A percentile compares a stretch with the other conserved stretches of the same genome.
Conservation (phyloP, 2,329 filamentous ascomycete genomes). For the Xylariaceae sp. region DNA sequence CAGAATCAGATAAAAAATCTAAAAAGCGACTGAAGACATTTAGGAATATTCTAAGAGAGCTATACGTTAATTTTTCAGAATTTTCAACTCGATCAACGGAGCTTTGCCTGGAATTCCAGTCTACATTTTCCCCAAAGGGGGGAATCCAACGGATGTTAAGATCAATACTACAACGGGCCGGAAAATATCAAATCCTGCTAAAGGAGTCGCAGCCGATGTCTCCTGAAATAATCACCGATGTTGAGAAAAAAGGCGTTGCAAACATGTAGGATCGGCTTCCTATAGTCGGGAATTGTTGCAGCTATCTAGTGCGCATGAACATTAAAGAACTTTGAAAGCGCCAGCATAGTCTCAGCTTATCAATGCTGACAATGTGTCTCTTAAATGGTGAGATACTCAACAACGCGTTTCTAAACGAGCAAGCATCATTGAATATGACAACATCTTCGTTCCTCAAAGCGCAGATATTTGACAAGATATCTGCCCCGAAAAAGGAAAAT, state of each 20-base stretch:
- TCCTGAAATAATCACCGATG: constrained; percentile 10
- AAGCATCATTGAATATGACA: background rate
- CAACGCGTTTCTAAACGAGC: background rate
- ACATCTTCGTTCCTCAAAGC: background rate
- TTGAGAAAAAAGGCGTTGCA: constrained; percentile 3
- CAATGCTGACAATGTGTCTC: constrained; percentile 21
- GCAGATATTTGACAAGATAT: background rate
- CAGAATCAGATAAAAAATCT: background rate
- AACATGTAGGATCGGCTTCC: constrained; percentile 15
- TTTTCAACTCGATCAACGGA: background rate
- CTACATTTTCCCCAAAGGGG: background rate
- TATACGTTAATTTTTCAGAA: background rate
- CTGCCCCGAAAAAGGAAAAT: background rate
- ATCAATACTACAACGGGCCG: too few species aligned
- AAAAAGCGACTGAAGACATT: background rate
- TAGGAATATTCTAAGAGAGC: background rate
- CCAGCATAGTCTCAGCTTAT: constrained; percentile 9
- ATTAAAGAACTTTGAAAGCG: background rate
- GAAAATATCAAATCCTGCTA: constrained; percentile 8
- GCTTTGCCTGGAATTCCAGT: background rate
- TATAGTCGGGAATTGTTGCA: constrained; percentile 19
- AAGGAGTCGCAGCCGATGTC: constrained; percentile 6
- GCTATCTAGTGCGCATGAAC: constrained; percentile 11
- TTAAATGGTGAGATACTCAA: constrained; percentile 21
- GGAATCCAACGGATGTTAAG: too few species aligned